Evolutionary conservation across 139 green algal species (phyloP).

Genomic region (Chlorella sorokiniana): DNA sequence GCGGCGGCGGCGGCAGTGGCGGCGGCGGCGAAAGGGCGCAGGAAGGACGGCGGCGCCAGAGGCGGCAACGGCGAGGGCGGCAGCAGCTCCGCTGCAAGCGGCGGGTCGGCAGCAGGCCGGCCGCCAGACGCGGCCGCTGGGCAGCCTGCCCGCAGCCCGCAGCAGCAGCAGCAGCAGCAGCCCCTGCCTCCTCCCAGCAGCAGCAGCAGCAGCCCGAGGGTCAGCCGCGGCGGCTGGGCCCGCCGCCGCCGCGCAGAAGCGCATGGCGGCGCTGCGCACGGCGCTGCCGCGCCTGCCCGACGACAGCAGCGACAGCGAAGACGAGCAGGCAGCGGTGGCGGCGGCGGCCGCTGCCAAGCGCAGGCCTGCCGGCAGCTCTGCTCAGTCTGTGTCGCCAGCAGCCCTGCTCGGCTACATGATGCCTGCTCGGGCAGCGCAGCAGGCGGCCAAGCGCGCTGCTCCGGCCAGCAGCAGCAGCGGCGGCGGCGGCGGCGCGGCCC

Average conservation of each 20-base stretch:
- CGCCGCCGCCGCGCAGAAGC: no score
- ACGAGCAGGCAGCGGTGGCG: neutral
- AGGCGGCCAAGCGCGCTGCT: neutral
- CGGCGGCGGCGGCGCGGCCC: neutral
- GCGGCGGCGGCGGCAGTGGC: neutral
- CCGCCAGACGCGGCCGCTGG: no score
- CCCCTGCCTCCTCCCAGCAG: no score
- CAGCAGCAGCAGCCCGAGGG: no score
- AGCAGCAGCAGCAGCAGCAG: neutral
- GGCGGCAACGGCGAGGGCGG: neutral
- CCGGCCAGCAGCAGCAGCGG: neutral
- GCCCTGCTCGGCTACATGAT: constrained; percentile 10
- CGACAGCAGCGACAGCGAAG: constrained; percentile 24
- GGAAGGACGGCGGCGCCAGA: neutral
- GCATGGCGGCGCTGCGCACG: no score
- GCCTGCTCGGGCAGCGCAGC: neutral
- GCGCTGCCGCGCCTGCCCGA: neutral
- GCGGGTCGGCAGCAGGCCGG: no score
- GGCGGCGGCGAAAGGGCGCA: neutral
- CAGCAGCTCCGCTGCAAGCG: no score
- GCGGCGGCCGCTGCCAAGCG: neutral
- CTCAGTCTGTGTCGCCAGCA: neutral
- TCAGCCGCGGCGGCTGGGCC: no score
- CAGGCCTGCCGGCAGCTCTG: neutral
- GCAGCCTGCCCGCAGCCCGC: neutral